These are phyloP conservation scores for Fagopyrum tataricum DNA, from an alignment of 148 eudicot species.

Conservation along the genomic window DNA sequence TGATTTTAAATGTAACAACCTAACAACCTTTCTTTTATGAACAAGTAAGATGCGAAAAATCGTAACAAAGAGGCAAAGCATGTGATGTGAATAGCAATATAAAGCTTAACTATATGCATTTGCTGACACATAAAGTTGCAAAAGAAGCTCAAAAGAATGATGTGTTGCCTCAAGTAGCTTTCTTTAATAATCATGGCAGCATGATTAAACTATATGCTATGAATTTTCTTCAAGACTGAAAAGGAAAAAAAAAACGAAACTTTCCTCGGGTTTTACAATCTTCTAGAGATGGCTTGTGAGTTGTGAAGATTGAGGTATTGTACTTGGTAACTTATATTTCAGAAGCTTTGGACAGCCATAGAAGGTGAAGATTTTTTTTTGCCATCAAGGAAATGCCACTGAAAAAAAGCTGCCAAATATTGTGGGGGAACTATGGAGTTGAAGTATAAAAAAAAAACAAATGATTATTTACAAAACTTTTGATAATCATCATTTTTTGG, in stretches of 20 bases:
- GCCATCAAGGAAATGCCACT: not conserved
- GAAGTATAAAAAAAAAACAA: constrained; percentile 5
- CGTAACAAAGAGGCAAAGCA: not conserved
- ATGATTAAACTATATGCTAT: not conserved
- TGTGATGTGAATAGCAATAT: not conserved
- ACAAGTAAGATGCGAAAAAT: not conserved
- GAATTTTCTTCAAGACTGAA: not conserved
- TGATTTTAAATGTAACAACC: not conserved
- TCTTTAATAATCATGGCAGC: not conserved
- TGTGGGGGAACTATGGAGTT: not conserved
- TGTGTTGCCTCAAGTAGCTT: not conserved
- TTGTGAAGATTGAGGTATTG: not conserved
- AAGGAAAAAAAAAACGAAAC: not conserved
- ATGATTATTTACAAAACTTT: constrained; percentile 1
- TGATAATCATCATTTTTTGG: not conserved
- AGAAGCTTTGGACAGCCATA: not conserved
- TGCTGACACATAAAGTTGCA: too few relatives aligned
- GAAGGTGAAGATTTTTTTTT: constrained; percentile 5
- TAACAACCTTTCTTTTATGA: not conserved
- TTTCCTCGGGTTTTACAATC: not conserved
- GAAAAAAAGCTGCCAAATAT: constrained; percentile 4
- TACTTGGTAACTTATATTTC: not conserved
- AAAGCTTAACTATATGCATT: too few relatives aligned
- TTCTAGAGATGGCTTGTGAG: not conserved
- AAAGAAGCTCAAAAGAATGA: not conserved